Percentiles rank a stretch among this genome's conserved stretches.
Conservation (phyloP, 2,329 filamentous ascomycete species). For the Gaeumannomyces tritici region DNA sequence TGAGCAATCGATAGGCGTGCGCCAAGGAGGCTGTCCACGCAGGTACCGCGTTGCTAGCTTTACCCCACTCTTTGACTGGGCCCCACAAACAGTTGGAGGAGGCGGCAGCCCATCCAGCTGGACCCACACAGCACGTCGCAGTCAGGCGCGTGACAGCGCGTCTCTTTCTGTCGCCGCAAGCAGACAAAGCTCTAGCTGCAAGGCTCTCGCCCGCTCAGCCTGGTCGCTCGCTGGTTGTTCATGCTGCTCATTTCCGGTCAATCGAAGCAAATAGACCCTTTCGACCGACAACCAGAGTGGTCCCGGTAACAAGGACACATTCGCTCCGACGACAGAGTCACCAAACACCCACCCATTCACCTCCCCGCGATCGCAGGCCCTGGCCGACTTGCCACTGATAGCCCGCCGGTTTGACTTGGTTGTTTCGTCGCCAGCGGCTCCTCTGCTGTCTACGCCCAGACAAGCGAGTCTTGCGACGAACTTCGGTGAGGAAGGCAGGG, state of each 20-base stretch:
- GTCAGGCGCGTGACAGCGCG: not conserved
- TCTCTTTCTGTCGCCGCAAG: not conserved
- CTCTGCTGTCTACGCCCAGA: not conserved
- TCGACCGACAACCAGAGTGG: not conserved
- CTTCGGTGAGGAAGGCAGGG: too few relatives aligned
- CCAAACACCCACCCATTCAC: not conserved
- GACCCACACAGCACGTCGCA: not conserved
- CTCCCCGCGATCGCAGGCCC: not conserved
- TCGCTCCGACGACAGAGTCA: not conserved
- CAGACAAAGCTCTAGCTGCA: not conserved
- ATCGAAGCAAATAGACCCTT: not conserved
- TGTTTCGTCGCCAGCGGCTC: not conserved
- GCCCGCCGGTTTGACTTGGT: not conserved
- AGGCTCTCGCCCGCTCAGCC: not conserved
- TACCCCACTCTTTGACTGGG: not conserved
- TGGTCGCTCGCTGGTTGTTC: not conserved
- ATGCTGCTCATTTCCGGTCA: not conserved
- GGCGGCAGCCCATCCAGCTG: too few relatives aligned
- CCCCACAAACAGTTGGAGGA: too few relatives aligned
- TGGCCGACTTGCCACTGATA: not conserved
- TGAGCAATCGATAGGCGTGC: not conserved
- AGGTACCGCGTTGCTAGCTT: not conserved
- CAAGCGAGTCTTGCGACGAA: not conserved
- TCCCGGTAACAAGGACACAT: not conserved
- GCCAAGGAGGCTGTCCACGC: not conserved